These are phyloP conservation scores for Talaromyces adpressus DNA, from an alignment of 495 filamentous ascomycete species.

Conservation along the genomic window DNA sequence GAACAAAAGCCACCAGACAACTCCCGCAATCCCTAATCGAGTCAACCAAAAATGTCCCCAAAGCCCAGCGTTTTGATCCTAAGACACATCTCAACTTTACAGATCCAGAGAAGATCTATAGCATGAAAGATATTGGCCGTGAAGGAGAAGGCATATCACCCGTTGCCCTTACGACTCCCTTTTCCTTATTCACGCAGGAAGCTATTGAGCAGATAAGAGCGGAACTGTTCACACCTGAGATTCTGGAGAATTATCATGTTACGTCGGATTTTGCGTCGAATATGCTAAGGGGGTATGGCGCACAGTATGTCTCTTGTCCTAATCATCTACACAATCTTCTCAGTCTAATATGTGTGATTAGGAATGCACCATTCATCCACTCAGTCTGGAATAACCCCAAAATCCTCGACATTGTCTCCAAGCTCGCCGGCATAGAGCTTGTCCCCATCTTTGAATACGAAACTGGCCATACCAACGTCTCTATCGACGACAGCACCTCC, in stretches of 20 bases:
- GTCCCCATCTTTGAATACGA: constrained; percentile 63
- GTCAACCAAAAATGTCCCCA: no score
- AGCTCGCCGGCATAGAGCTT: constrained; percentile 64
- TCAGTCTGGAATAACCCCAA: constrained; percentile 62
- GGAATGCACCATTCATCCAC: constrained; percentile 49
- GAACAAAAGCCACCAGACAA: no score
- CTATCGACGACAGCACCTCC: constrained; percentile 43
- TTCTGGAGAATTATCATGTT: constrained; percentile 58
- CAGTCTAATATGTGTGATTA: no score
- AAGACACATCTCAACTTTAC: constrained; percentile 45
- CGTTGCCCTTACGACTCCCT: constrained; percentile 62
- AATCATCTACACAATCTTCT: no score
- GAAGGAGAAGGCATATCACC: constrained; percentile 54
- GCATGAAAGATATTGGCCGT: constrained; percentile 53
- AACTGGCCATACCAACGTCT: constrained; percentile 66
- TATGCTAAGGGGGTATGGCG: constrained; percentile 24
- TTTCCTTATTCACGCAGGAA: constrained; percentile 58
- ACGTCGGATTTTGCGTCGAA: constrained; percentile 55
- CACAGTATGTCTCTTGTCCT: no score
- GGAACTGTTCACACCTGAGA: constrained; percentile 55
- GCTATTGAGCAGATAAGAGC: constrained; percentile 56
- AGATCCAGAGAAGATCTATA: constrained; percentile 24
- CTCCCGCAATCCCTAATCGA: no score
- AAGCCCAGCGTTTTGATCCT: constrained; percentile 31
- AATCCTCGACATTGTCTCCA: constrained; percentile 54